Conservation (phyloP, 257 asterid genomes). For the Nemophila menziesii region DNA sequence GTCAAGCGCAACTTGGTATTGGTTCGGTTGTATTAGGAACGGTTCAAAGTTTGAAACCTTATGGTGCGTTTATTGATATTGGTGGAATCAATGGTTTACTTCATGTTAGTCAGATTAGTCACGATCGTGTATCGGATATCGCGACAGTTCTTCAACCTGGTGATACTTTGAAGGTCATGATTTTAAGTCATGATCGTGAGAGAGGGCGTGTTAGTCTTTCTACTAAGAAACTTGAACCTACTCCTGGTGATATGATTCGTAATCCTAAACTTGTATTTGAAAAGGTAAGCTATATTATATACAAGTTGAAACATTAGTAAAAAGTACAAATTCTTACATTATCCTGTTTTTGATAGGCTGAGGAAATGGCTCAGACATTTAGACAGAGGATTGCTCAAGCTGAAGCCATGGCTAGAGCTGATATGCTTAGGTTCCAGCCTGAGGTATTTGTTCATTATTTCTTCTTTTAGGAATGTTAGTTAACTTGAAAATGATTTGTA, state of each 20-base stretch:
- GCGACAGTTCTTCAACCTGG: constrained; percentile 93
- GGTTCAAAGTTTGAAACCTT: constrained; percentile 92
- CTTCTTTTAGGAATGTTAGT: neutral
- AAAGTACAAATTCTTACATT: constrained; percentile 1
- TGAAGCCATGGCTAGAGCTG: constrained; percentile 99
- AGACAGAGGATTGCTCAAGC: constrained; percentile 99
- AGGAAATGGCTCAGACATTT: constrained; percentile 99
- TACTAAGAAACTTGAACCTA: constrained; percentile 94
- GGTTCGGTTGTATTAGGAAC: constrained; percentile 89
- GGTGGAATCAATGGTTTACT: constrained; percentile 94
- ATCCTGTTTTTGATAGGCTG: constrained; percentile 48
- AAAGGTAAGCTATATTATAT: constrained; percentile 38
- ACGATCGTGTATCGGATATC: constrained; percentile 86
- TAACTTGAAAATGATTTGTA: neutral
- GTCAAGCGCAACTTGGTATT: constrained; percentile 95
- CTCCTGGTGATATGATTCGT: constrained; percentile 98
- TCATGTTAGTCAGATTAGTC: constrained; percentile 95
- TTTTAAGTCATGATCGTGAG: constrained; percentile 96
- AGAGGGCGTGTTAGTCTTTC: constrained; percentile 96
- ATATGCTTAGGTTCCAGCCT: constrained; percentile 92
- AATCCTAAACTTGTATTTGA: constrained; percentile 92
- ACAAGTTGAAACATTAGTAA: neutral
- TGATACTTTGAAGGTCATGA: constrained; percentile 92
- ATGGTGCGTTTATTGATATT: constrained; percentile 94
- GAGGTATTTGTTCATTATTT: constrained; percentile 42